Conservation (phyloP, 768 basidiomycete genomes). For the Suillus americanus region DNA sequence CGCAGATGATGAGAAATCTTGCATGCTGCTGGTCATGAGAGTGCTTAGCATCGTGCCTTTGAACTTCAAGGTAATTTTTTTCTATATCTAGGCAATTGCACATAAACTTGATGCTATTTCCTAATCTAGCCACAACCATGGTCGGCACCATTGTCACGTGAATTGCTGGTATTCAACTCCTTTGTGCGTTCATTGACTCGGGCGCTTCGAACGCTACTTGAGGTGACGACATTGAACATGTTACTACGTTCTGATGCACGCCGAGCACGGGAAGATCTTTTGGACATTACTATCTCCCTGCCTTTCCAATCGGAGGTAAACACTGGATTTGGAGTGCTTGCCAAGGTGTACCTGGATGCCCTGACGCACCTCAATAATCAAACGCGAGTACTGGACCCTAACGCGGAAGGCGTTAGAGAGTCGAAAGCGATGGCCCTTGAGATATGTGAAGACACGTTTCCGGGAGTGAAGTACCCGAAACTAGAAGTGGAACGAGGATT, state of each 20-base stretch:
- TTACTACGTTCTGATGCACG: constrained; percentile 86
- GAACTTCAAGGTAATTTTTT: constrained; percentile 77
- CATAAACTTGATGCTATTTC: neutral
- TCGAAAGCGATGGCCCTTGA: constrained; percentile 87
- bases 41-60: constrained; percentile 94
- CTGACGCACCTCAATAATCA: constrained; percentile 85
- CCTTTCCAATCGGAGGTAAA: constrained; percentile 97
- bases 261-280: constrained; percentile 82
- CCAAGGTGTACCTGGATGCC: constrained; percentile 95
- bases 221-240: constrained; percentile 92
- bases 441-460: constrained; percentile 92
- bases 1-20: constrained; percentile 88
- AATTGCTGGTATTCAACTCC: constrained; percentile 96
- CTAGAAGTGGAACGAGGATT: constrained; percentile 94
- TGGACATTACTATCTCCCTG: constrained; percentile 89
- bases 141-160: constrained; percentile 95
- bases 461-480: constrained; percentile 84
- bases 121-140: constrained; percentile 75
- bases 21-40: constrained; percentile 95
- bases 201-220: constrained; percentile 85
- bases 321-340: constrained; percentile 96
- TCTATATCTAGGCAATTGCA: constrained; percentile 5
- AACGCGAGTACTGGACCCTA: constrained; percentile 71
- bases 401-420: constrained; percentile 76
- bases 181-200: constrained; percentile 92